Percentiles rank a stretch among this genome's conserved stretches.
Conservation (phyloP, 768 basidiomycete genomes). For the Suillus luteus region DNA sequence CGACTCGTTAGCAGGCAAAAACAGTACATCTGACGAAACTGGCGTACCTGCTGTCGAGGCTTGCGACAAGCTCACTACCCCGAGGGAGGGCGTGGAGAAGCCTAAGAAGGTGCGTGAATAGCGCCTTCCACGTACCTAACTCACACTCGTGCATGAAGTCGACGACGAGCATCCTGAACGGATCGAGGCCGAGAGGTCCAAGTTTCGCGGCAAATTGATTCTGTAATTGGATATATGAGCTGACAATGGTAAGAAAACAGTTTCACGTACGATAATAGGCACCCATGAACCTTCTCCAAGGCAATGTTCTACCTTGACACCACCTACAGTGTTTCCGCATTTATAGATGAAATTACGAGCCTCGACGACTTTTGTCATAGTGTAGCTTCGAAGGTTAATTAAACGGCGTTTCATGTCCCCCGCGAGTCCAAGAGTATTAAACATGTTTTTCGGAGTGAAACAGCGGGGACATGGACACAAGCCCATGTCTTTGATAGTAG, state of each 20-base stretch:
- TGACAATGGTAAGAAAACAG: not conserved
- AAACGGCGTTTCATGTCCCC: no score
- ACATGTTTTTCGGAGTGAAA: no score
- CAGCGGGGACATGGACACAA: no score
- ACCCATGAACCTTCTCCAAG: no score
- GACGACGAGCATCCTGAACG: constrained; percentile 30
- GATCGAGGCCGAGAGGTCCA: constrained; percentile 17
- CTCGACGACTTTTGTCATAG: no score
- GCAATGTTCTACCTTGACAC: no score
- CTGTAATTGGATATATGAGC: constrained; percentile 16
- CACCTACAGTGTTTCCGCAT: no score
- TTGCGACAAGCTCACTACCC: not conserved
- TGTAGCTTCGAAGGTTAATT: no score
- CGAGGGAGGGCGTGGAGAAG: constrained; percentile 21
- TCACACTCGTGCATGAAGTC: constrained; percentile 44
- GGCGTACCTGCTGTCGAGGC: not conserved
- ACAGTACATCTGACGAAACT: not conserved
- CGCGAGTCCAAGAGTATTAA: no score
- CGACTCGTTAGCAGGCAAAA: not conserved
- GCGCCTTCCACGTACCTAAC: constrained; percentile 39
- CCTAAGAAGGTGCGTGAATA: constrained; percentile 37
- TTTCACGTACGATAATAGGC: no score
- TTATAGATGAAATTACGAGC: no score
- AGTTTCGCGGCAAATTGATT: constrained; percentile 38
- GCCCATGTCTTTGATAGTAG: no score